Base-by-base conservation (phyloP, 2,329 filamentous ascomycete genomes). In the Monilinia polystroma region DNA sequence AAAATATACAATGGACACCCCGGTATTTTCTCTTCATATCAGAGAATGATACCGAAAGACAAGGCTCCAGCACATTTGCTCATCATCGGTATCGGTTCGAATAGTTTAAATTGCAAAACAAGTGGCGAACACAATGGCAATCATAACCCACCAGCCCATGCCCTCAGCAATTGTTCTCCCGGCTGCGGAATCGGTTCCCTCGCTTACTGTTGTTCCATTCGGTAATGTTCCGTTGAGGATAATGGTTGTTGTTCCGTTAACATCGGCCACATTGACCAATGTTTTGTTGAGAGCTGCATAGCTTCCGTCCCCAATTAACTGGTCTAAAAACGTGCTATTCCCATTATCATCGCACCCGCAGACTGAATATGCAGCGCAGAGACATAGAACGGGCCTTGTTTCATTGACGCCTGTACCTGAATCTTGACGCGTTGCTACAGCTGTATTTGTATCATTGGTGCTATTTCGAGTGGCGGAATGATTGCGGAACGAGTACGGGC, bases 181-280 rank as follows among this genome's bases (percentile, higher is more conserved):
- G 11, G 67, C 65, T 1, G 68, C 79, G n/a, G 77, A 78, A 26
- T 70, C 80, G 18, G 76, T 78, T 35, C 80, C 82, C 16, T 80
- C 81, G 6, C 80, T 68, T 0, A 83, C 81, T 0, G 85, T 88
- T 0, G 88, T 90, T 59, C 85, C 86, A 71, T 90, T 89, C 41
- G 87, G 85, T 4, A 94, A 79, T 0, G 89, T 90, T n/a, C 91
- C 91, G 75, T 93, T 92, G 75, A 94, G 79, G 41, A 91, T 80
- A 49, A 95, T 83, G 1, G 85, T 88, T 69, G 78, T 78, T 1
- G 83, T 89, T 60, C 86, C 86, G 66, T 91, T 88, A 68, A 89
- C 82, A 64, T 82, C 78, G 2, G 83, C 85, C 1, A 93, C 83
- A 16, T 81, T 83, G 66, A 91, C 83, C 2, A 92, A 71, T 0